These are phyloP conservation scores for Amauroascus niger DNA, from an alignment of 2,329 filamentous ascomycete species.

Conservation along the genomic window DNA sequence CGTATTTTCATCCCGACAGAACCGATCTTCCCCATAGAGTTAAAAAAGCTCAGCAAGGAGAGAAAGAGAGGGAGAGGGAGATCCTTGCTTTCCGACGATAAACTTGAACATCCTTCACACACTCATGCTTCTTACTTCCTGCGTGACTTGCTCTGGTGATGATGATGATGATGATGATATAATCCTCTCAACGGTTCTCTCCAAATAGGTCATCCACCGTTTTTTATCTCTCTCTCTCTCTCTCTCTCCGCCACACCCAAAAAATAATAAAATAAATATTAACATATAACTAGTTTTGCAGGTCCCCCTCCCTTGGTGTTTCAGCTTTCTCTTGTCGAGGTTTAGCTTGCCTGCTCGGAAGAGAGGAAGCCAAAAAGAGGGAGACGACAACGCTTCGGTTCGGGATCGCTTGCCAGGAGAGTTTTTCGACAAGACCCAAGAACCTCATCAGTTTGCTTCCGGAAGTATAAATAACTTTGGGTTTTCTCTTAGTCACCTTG, in stretches of 20 bases:
- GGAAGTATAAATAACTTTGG: constrained; percentile 6
- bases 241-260: too few species aligned
- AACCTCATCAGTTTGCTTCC: too few species aligned
- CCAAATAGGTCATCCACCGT: not conserved
- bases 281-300: not conserved
- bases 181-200: constrained; percentile 1
- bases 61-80: too few species aligned
- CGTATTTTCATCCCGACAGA: constrained; percentile 9
- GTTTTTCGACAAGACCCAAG: too few species aligned
- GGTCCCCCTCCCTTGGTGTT: not conserved
- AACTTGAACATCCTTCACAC: constrained; percentile 10
- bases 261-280: too few species aligned
- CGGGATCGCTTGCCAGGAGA: constrained; percentile 1
- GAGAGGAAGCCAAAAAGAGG: not conserved
- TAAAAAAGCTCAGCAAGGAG: too few species aligned
- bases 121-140: too few species aligned
- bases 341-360: not conserved
- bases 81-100: constrained; percentile 8
- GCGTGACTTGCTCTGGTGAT: not conserved
- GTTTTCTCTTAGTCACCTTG: not conserved
- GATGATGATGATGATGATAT: constrained; percentile 5
- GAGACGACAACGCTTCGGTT: constrained; percentile 1
- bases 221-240: too few species aligned
- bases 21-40: not conserved
- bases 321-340: not conserved